phyloP scores from a whole-genome alignment of 139 green algal genomes.

The Spirogloea muscicola region DNA sequence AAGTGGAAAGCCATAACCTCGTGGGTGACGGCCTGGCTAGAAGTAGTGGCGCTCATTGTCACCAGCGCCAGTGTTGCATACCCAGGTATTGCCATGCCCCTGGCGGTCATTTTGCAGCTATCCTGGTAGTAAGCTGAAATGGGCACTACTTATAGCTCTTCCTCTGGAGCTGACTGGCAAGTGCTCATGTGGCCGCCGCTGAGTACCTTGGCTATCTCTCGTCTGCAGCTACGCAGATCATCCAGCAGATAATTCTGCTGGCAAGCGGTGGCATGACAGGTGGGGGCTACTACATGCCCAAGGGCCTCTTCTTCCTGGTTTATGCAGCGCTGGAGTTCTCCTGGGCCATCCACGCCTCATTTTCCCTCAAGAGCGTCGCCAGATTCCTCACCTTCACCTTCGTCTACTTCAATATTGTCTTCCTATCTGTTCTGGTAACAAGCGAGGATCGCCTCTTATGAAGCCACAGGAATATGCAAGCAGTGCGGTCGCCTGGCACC shows the following conservation, averaged over 20 bases:
- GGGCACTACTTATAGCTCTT: too few relatives aligned
- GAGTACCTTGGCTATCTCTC: too few relatives aligned
- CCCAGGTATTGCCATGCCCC: too few relatives aligned
- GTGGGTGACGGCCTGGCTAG: constrained; percentile 29
- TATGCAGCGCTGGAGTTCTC: constrained; percentile 10
- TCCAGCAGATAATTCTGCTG: constrained; percentile 15
- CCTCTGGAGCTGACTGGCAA: too few relatives aligned
- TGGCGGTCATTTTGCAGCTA: too few relatives aligned
- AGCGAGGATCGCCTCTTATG: too few relatives aligned
- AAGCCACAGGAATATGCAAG: too few relatives aligned
- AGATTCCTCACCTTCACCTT: constrained; percentile 3
- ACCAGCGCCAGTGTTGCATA: constrained; percentile 7
- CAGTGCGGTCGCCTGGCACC: too few relatives aligned
- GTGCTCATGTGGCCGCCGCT: too few relatives aligned
- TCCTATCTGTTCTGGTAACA: too few relatives aligned
- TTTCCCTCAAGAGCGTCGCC: constrained; percentile 3
- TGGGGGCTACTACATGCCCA: constrained; percentile 7
- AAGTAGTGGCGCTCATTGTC: constrained; percentile 14
- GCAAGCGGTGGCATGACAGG: background rate
- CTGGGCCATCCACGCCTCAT: constrained; percentile 19
- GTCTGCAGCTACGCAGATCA: constrained; percentile 17
- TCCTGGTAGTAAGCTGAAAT: too few relatives aligned
- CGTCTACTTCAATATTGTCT: constrained; percentile 13
- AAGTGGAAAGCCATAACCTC: constrained; percentile 1
- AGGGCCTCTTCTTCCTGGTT: constrained; percentile 25